phyloP scores from a whole-genome alignment of 2,329 filamentous ascomycete genomes.

The Claviceps pazoutovae region DNA sequence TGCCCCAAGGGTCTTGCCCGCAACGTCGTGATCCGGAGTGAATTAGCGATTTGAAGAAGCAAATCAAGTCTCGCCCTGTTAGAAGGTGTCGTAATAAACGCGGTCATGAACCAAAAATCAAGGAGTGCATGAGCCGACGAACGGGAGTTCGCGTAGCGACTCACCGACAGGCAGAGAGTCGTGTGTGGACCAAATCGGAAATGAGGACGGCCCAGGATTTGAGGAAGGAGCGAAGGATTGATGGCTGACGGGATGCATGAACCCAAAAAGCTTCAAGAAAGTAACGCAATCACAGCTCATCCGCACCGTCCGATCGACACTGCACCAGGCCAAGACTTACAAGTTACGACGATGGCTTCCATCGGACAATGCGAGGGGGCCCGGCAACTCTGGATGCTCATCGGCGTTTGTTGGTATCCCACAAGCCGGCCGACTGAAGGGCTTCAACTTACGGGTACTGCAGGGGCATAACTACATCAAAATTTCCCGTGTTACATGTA shows the following conservation, averaged over 20 bases:
- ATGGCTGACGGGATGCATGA: background rate
- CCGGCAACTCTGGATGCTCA: too few relatives aligned
- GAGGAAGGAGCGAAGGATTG: conserved; percentile 1
- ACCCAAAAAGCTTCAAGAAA: background rate
- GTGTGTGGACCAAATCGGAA: background rate
- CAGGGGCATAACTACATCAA: too few relatives aligned
- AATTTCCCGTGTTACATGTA: too few relatives aligned
- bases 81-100: background rate
- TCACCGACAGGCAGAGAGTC: background rate
- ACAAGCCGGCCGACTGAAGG: too few relatives aligned
- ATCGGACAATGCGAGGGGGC: too few relatives aligned
- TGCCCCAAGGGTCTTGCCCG: background rate
- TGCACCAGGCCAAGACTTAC: too few relatives aligned
- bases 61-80: background rate
- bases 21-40: background rate
- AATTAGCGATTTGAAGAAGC: background rate
- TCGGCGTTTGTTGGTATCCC: too few relatives aligned
- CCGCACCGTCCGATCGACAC: too few relatives aligned
- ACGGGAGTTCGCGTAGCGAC: background rate
- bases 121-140: background rate
- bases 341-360: too few relatives aligned
- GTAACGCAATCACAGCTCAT: too few relatives aligned
- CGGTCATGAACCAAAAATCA: background rate
- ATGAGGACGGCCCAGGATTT: background rate
- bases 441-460: too few relatives aligned